Percentiles rank a stretch among this genome's conserved stretches.
These are phyloP conservation scores for Spizellomyces punctatus DNA, from an alignment of 192 early-diverging fungal genomes.

Conservation along the genomic window DNA sequence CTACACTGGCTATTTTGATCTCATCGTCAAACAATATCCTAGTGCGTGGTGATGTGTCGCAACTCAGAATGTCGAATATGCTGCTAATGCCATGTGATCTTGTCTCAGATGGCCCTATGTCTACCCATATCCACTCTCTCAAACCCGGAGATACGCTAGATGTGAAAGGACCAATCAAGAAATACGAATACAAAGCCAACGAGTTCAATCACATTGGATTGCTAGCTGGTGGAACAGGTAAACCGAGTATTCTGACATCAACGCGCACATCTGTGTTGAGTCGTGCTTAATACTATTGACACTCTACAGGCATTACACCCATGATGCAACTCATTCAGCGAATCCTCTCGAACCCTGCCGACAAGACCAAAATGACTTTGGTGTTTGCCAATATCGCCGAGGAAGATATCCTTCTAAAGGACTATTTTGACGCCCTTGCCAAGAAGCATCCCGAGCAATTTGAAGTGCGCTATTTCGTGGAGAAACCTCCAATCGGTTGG, in stretches of 20 bases:
- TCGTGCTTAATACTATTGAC: background rate
- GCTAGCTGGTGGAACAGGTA: slow-evolving; percentile 84
- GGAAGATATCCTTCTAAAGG: slow-evolving; percentile 67
- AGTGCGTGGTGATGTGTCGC: slow-evolving; percentile 10
- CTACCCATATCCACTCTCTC: slow-evolving; percentile 69
- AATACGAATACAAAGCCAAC: slow-evolving; percentile 71
- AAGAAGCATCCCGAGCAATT: slow-evolving; percentile 64
- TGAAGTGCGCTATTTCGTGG: slow-evolving; percentile 67
- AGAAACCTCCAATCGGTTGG: slow-evolving; percentile 65
- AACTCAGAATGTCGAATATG: slow-evolving; percentile 58
- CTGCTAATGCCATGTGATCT: slow-evolving; percentile 59
- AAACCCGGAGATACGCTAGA: slow-evolving; percentile 73
- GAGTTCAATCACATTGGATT: slow-evolving; percentile 70
- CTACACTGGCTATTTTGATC: slow-evolving; percentile 70
- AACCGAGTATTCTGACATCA: slow-evolving; percentile 1
- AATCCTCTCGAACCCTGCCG: slow-evolving; percentile 61
- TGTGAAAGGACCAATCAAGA: slow-evolving; percentile 81
- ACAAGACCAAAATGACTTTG: slow-evolving; percentile 73
- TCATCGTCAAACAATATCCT: slow-evolving; percentile 81
- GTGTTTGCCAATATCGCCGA: slow-evolving; percentile 74
- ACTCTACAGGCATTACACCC: slow-evolving; percentile 66
- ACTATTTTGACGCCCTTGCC: slow-evolving; percentile 62
- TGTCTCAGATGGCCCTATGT: slow-evolving; percentile 78
- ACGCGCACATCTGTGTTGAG: background rate
- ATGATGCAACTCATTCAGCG: slow-evolving; percentile 74